Base-by-base conservation (phyloP, 768 basidiomycete species). In the Podaxis sp. region DNA sequence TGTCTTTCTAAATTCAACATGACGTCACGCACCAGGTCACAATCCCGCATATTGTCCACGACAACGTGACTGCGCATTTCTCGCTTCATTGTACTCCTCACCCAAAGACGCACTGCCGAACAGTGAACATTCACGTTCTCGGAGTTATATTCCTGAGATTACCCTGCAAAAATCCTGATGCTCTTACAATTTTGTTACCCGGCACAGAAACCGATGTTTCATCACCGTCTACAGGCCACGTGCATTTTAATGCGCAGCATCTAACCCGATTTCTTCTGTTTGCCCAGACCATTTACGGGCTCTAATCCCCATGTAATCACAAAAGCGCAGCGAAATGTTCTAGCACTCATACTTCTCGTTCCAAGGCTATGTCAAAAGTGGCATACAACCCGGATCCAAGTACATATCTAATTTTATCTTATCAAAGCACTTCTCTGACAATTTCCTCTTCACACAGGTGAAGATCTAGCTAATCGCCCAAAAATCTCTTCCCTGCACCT, bases 1-100 rank as follows among this genome's bases (percentile, higher is more conserved):
- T 44, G 37, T 44, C 37, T n/a, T 33, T 22, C 17, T 41, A 60
- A 50, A 22, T 60, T 60, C 59, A 60, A 60, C 59, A 49, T 60
- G 59, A 60, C 59, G 40, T 60, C 59, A 60, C 30, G 5, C 1
- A 22, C n/a, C 53, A 17, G 12, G 12, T 17, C 53, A 22, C 22
- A 24, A 50, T 6, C 26, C 12, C 49, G 0, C 24, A 24, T 6
- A 17, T 22, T 15, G 41, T 24, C 56, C 56, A 46, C 56, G 41
- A 36, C 20, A 37, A 33, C 58, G 58, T 59, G 49, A 59, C 58
- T 51, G 30, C 48, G 24, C 7, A 55, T 17, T 8, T 52, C 28
- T 11, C 40, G 10, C 33, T 33, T 33, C 30, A 10, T 30, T 30
- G 7, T 8, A 1, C 8, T 30, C 30, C 30, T 30, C 30, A 7